Evolutionary conservation across 192 early-diverging fungal genomes (phyloP).

Genomic region (Rhizoclosmatium sp.): DNA sequence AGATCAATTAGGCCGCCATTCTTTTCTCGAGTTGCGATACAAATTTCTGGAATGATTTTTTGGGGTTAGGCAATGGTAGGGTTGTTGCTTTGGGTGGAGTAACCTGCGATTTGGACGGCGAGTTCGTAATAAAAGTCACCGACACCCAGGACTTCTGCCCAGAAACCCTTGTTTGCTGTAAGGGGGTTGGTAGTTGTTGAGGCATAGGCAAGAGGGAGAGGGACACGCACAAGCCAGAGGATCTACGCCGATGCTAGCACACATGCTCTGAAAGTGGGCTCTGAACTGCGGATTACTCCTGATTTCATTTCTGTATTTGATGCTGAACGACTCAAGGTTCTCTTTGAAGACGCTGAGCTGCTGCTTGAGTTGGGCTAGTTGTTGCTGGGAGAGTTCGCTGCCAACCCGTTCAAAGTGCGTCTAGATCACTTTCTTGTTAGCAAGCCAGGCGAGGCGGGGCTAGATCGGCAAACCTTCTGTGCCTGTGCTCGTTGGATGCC

Average conservation of each 20-base stretch:
- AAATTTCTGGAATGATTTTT: constrained; percentile 67
- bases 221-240: constrained; percentile 75
- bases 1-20: constrained; percentile 95
- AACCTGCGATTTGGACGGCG: constrained; percentile 78
- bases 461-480: neutral
- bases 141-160: constrained; percentile 93
- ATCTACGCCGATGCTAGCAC: constrained; percentile 91
- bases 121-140: constrained; percentile 98
- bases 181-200: neutral
- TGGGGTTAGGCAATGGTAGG: too few species aligned
- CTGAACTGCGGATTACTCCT: constrained; percentile 85
- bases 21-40: constrained; percentile 79
- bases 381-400: constrained; percentile 29
- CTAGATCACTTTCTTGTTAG: neutral
- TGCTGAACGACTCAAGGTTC: constrained; percentile 87
- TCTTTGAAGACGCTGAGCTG: constrained; percentile 69
- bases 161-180: constrained; percentile 91
- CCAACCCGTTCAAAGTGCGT: constrained; percentile 34
- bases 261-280: constrained; percentile 92
- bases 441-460: neutral
- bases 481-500: constrained; percentile 4
- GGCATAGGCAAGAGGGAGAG: neutral
- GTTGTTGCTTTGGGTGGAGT: too few species aligned
- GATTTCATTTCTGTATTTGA: constrained; percentile 87
- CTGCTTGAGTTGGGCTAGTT: constrained; percentile 44